Percentiles rank a stretch among this genome's conserved stretches.
Evolutionary conservation across 1,139 yeast genomes (phyloP).

Genomic region (Yamadazyma triangularis): DNA sequence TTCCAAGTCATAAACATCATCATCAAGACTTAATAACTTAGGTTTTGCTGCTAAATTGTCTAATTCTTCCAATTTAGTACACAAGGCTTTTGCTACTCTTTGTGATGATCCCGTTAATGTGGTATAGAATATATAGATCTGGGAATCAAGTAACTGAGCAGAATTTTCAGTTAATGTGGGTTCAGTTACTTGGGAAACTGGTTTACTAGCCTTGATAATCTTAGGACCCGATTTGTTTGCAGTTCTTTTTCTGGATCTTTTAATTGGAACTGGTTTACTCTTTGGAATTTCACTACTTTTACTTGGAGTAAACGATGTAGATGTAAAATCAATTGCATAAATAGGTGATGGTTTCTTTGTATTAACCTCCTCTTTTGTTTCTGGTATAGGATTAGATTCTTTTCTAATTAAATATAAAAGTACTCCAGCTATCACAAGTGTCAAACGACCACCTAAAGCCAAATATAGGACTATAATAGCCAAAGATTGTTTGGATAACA

Average conservation of each 20-base stretch:
- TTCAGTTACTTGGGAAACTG: conserved; percentile 12
- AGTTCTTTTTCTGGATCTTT: conserved; percentile 14
- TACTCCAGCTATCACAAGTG: conserved; percentile 12
- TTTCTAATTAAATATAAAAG: conserved; percentile 1
- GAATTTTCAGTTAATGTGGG: conserved; percentile 28
- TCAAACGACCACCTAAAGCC: conserved; percentile 26
- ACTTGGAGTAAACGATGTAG: conserved; percentile 27
- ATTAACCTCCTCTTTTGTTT: not conserved
- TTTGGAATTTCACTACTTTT: conserved; percentile 16
- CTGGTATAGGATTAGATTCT: conserved; percentile 3
- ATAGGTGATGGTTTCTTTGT: conserved; percentile 25
- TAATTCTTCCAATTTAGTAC: conserved; percentile 28
- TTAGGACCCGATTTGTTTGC: conserved; percentile 31
- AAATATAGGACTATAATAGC: conserved; percentile 7
- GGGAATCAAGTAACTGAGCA: conserved; percentile 36
- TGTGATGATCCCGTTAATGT: conserved; percentile 82
- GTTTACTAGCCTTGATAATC: conserved; percentile 35
- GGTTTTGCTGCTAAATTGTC: conserved; percentile 41
- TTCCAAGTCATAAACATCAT: conserved; percentile 81
- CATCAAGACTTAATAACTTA: conserved; percentile 60
- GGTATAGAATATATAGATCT: conserved; percentile 69
- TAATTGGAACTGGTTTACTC: conserved; percentile 9
- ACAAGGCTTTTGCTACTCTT: conserved; percentile 55
- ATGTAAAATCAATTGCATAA: conserved; percentile 43
- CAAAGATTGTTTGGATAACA: conserved; percentile 9